Evolutionary conservation across 805 yeast genomes (phyloP).

Genomic region (Maudiozyma bulderi): DNA sequence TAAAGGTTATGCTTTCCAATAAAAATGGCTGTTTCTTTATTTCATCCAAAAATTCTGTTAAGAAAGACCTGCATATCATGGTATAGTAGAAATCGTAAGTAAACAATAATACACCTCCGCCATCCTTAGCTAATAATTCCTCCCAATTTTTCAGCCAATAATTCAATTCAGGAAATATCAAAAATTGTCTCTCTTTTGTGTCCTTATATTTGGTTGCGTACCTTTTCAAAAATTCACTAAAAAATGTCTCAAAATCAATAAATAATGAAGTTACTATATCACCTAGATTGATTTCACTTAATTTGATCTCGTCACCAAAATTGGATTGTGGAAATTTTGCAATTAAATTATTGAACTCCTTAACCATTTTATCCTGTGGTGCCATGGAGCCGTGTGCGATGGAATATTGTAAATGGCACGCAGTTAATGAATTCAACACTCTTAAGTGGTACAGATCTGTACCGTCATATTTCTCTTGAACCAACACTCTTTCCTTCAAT

Average conservation of each 20-base stretch:
- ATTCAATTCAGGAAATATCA: slow-evolving; percentile 29
- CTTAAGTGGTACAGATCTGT: slow-evolving; percentile 45
- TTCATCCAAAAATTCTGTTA: slow-evolving; percentile 23
- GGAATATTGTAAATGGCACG: slow-evolving; percentile 42
- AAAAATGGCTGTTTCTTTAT: slow-evolving; percentile 18
- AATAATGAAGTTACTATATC: slow-evolving; percentile 25
- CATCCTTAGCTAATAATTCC: slow-evolving; percentile 37
- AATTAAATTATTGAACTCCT: slow-evolving; percentile 35
- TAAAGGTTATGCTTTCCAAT: slow-evolving; percentile 27
- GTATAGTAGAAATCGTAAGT: slow-evolving; percentile 41
- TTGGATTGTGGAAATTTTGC: slow-evolving; percentile 41
- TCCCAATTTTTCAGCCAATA: slow-evolving; percentile 41
- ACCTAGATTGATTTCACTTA: slow-evolving; percentile 39
- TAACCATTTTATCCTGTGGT: slow-evolving; percentile 18
- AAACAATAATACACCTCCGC: slow-evolving; percentile 39
- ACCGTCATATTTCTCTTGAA: slow-evolving; percentile 19
- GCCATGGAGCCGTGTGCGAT: slow-evolving; percentile 37
- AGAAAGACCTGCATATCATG: slow-evolving; percentile 32
- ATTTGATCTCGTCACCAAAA: slow-evolving; percentile 45
- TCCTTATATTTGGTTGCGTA: slow-evolving; percentile 1
- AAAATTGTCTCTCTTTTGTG: background rate
- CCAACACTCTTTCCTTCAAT: slow-evolving; percentile 32
- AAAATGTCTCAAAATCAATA: slow-evolving; percentile 21
- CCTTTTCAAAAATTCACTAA: slow-evolving; percentile 11
- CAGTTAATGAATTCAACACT: slow-evolving; percentile 43